Percentiles rank a stretch among this genome's conserved stretches.
phyloP scores from a whole-genome alignment of 345 rosid species.

The Eucalyptus decipiens region DNA sequence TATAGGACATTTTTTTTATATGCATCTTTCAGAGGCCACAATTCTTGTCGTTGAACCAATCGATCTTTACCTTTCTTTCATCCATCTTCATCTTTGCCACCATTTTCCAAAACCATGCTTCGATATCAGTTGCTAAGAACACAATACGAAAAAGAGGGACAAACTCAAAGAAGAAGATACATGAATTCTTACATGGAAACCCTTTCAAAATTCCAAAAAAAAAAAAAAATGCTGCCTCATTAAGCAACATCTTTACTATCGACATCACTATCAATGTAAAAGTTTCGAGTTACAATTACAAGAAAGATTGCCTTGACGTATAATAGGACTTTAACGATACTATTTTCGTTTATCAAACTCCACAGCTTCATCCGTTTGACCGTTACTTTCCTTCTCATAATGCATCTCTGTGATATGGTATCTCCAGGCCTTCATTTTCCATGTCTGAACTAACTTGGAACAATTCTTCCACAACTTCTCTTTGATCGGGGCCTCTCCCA shows the following conservation, averaged over 20 bases:
- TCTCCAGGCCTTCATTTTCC: not conserved
- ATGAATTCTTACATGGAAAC: not conserved
- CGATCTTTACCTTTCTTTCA: not conserved
- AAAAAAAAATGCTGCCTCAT: rapidly evolving
- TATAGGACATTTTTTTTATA: rapidly evolving
- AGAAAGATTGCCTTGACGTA: not conserved
- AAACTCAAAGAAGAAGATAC: not conserved
- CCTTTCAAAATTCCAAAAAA: not conserved
- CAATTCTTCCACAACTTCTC: not conserved
- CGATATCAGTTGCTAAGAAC: not conserved
- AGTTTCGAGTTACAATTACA: not conserved
- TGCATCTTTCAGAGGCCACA: not conserved
- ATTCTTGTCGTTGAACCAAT: rapidly evolving
- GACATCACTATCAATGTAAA: not conserved
- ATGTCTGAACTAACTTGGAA: no score
- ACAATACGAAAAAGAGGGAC: not conserved
- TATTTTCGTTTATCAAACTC: not conserved
- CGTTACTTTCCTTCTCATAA: not conserved
- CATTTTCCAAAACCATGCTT: not conserved
- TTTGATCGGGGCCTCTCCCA: not conserved
- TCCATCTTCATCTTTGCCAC: not conserved
- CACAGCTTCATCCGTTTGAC: not conserved
- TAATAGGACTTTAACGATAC: not conserved
- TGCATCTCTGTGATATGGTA: not conserved
- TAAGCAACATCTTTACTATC: not conserved